Base-by-base conservation (phyloP, 1,284 basidiomycete genomes). In the Cryptococcus hybrid region DNA sequence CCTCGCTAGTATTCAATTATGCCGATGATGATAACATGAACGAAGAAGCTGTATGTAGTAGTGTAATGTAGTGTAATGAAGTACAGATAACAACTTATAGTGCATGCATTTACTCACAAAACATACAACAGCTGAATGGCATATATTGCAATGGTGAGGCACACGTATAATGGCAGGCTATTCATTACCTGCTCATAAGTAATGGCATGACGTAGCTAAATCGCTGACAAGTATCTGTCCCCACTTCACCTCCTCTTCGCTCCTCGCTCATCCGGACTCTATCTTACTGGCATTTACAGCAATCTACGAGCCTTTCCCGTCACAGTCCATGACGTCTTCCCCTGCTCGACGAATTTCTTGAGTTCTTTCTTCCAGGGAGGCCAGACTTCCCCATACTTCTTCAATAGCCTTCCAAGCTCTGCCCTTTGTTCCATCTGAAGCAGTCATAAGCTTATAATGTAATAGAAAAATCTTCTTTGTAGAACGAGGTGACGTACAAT, bases 361-460 rank as follows among this genome's bases (percentile, higher is more conserved):
- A 92, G 77, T 78, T 93, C 92, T 53, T 82, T 84, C 70, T 81
- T 83, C 90, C 91, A 97, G 3, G 90, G 90, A 66, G 87, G 87
- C 85, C 88, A 92, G 2, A 81, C 81, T 24, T 84, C 71, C 0
- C 91, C 91, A 66, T 96, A 96, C 77, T 94, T 95, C 73, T 83
- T 84, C 57, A 96, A 69, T 51, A 96, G 80, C 51, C 81, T 70
- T 13, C 82, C 81, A 38, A 96, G 82, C 71, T 96, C 93, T 57
- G 86, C 83, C 55, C 87, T 81, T 77, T 97, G 92, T 73, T 94
- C 91, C 69, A 79, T 85, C 90, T 92, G 54, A 4, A 49, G 13
- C 30, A 9, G 9, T 18, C 18, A 36, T 34, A 15, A 38, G 7
- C 6, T 15, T 45, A 35, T 39, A 53, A 34, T 51, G 11, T 13